Percentiles rank a stretch among this genome's conserved stretches.
phyloP scores from a whole-genome alignment of 805 yeast genomes.

The Schwanniomyces yamadae region DNA sequence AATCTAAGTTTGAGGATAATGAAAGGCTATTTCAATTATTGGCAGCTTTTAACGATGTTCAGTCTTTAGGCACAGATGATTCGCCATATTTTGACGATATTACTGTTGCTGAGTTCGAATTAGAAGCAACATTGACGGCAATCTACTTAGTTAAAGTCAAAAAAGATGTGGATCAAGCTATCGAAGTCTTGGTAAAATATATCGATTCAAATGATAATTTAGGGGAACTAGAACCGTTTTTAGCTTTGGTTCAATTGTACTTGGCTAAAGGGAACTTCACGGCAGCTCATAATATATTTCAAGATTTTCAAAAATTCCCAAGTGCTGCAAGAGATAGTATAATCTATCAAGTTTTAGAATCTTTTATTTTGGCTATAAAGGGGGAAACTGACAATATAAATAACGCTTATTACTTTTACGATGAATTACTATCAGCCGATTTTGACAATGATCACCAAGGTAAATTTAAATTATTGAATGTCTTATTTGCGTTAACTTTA shows the following conservation, averaged over 20 bases:
- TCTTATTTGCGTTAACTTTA: conserved; percentile 71
- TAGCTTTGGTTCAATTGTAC: conserved; percentile 40
- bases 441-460: conserved; percentile 38
- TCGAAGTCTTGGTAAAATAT: conserved; percentile 28
- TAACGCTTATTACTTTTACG: conserved; percentile 60
- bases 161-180: conserved; percentile 38
- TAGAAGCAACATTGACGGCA: conserved; percentile 42
- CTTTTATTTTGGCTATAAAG: conserved; percentile 51
- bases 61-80: conserved; percentile 43
- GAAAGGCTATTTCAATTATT: conserved; percentile 36
- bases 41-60: conserved; percentile 44
- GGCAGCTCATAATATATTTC: conserved; percentile 33
- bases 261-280: conserved; percentile 36
- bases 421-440: conserved; percentile 66
- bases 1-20: conserved; percentile 30
- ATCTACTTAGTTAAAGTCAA: conserved; percentile 36
- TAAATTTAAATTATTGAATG: conserved; percentile 41
- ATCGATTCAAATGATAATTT: conserved; percentile 20
- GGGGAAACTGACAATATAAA: conserved; percentile 43
- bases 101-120: conserved; percentile 31
- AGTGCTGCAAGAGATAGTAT: conserved; percentile 57
- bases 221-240: conserved; percentile 41
- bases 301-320: conserved; percentile 32
- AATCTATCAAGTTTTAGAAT: conserved; percentile 73
- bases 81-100: conserved; percentile 43